Evolutionary conservation across 2,329 filamentous ascomycete species (phyloP), one percentile per base, ranked within the genome.

Genomic region (Fusarium neocosmosporiellum): DNA sequence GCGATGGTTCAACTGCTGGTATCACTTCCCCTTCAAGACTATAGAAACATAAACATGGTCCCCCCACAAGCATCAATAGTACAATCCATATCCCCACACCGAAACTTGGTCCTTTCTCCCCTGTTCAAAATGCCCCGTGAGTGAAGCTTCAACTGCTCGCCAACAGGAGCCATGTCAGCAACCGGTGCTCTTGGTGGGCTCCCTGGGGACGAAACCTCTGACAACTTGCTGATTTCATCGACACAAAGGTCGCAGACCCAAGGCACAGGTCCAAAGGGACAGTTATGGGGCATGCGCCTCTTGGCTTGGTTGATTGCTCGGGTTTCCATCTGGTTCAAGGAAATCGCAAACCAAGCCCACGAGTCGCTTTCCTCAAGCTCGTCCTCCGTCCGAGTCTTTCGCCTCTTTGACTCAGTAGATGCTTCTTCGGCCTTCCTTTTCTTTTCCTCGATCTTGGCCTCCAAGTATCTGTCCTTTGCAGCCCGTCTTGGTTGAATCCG

Each of bases 1-100:
- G 20, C 27, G 33, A 27, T 27, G 11, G 10, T 27, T 34, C 7
- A 20, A 22, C 22, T 18, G 14, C 7, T 39, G 10, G 13, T 14
- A 39, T 39, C 5, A 22, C 24, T 22, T n/a, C 5, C 5, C 29
- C 20, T 10, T 36, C 22, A 9, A 34, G 8, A 18, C 68, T 27
- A 66, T 10, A 74, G 8, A 14, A 73, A 54, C 64, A 74, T 74
- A 14, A 73, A 74, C 60, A 71, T 73, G 1, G 71, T 68, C 13
- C 53, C 16, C 31, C 29, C 36, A 39, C 71, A 73, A n/a, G 39
- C 54, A 29, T 73, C 71, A 3, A 71, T 39, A 7, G 55, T 22
- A 46, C 63, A 73, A 1, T 33, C 29, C n/a, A 74, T 29, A 13
- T 18, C 60, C 6, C 58, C 53, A 16, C 41, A 69, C 20, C 53